phyloP scores from a whole-genome alignment of 192 early-diverging fungal genomes.

The Pecoramyces ruminantium region DNA sequence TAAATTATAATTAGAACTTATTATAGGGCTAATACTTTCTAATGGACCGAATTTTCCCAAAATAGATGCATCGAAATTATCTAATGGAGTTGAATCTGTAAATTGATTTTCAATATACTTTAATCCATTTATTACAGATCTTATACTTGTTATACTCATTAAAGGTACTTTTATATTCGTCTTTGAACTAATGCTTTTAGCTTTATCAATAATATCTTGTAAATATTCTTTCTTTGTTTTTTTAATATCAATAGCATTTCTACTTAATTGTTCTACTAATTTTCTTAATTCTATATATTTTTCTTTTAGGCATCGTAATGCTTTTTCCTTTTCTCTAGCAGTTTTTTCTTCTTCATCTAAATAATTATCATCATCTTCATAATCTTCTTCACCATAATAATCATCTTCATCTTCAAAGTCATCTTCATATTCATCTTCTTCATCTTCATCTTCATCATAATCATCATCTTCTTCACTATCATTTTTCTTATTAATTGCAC shows the following conservation, averaged over 20 bases:
- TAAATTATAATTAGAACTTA: not conserved
- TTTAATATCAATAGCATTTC: not conserved
- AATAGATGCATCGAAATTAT: not conserved
- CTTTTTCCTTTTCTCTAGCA: not conserved
- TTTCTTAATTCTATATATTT: not conserved
- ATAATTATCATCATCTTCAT: not conserved
- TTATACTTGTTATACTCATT: not conserved
- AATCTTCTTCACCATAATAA: not conserved
- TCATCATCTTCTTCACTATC: not conserved
- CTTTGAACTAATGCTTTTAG: not conserved
- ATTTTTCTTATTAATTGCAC: too few relatives aligned
- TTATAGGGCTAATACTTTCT: not conserved
- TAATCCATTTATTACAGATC: not conserved
- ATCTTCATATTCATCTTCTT: not conserved
- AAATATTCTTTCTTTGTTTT: not conserved
- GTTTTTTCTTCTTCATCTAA: not conserved
- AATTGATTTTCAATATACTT: not conserved
- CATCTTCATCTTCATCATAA: not conserved
- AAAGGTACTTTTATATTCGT: not conserved
- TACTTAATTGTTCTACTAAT: not conserved
- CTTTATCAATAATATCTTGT: not conserved
- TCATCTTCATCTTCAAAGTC: not conserved
- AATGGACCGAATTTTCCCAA: not conserved
- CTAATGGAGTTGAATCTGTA: not conserved
- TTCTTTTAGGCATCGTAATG: not conserved